Evolutionary conservation across 2,329 filamentous ascomycete species (phyloP).

Genomic region (Fusarium nurragi): DNA sequence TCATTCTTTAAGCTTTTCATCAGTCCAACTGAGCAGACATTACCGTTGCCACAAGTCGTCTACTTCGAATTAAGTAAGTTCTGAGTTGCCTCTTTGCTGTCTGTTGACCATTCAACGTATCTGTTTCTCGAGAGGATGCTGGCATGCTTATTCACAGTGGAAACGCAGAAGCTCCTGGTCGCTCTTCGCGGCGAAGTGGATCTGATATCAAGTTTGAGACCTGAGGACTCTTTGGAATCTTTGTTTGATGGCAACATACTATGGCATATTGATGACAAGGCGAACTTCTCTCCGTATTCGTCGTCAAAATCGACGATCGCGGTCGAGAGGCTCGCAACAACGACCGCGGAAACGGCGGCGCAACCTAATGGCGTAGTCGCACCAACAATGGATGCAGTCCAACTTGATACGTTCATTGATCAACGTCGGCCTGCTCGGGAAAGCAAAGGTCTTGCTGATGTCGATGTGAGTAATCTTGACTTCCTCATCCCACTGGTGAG

Average conservation of each 20-base stretch:
- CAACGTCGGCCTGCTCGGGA: not conserved
- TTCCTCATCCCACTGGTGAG: not conserved
- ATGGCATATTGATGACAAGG: not conserved
- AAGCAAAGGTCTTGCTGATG: not conserved
- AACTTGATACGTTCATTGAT: not conserved
- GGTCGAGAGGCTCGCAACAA: not conserved
- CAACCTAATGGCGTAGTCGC: not conserved
- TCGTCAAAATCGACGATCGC: not conserved
- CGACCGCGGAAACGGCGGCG: not conserved
- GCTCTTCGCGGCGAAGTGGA: not conserved
- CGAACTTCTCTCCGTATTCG: not conserved
- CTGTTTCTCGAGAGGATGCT: not conserved
- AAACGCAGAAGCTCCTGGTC: not conserved
- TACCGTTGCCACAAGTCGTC: not conserved
- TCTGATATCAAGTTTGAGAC: not conserved
- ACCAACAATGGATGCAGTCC: not conserved
- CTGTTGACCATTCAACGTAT: not conserved
- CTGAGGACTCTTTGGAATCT: not conserved
- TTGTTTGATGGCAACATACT: not conserved
- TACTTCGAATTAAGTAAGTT: not conserved
- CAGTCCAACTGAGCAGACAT: not conserved
- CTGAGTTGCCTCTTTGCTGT: not conserved
- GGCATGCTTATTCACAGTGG: not conserved
- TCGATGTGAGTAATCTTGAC: not conserved
- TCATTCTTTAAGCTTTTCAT: not conserved